Evolutionary conservation across 805 yeast species (phyloP).

Genomic region (Brettanomyces naardenensis): DNA sequence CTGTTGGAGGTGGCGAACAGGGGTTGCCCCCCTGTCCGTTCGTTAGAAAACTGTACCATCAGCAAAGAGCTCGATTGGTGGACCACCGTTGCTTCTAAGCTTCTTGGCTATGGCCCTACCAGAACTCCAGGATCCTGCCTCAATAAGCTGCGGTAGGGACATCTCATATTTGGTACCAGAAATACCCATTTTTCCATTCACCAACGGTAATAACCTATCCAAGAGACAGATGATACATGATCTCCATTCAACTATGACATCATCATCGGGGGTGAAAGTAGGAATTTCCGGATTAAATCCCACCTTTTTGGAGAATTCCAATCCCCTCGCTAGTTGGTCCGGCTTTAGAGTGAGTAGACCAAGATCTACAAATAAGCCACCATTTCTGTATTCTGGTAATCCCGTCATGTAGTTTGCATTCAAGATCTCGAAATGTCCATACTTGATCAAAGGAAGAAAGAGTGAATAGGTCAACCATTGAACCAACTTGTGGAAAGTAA

Average conservation of each 20-base stretch:
- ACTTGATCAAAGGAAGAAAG: slow-evolving; percentile 40
- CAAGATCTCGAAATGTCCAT: slow-evolving; percentile 33
- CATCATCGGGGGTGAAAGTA: slow-evolving; percentile 44
- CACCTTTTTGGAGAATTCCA: slow-evolving; percentile 25
- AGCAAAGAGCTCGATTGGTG: slow-evolving; percentile 54
- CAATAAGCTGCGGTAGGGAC: slow-evolving; percentile 49
- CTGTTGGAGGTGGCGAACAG: too few species aligned
- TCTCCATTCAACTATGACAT: slow-evolving; percentile 63
- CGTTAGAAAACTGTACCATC: slow-evolving; percentile 62
- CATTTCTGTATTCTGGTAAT: slow-evolving; percentile 56
- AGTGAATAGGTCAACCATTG: slow-evolving; percentile 64
- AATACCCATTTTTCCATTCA: slow-evolving; percentile 37
- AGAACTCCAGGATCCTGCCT: slow-evolving; percentile 64
- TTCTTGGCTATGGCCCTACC: slow-evolving; percentile 53
- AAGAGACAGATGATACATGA: slow-evolving; percentile 50
- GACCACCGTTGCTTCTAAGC: slow-evolving; percentile 44
- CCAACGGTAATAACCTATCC: slow-evolving; percentile 43
- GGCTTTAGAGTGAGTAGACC: slow-evolving; percentile 42
- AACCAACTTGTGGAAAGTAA: slow-evolving; percentile 58
- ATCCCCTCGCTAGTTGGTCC: slow-evolving; percentile 30
- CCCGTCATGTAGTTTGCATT: slow-evolving; percentile 43
- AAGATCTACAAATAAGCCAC: slow-evolving; percentile 54
- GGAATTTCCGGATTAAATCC: slow-evolving; percentile 32
- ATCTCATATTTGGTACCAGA: slow-evolving; percentile 26
- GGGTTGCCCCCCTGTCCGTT: too few species aligned